Evolutionary conservation across 106 monocot genomes (phyloP), one percentile per base, ranked within the genome.

Genomic region (Dendrobium catenatum): DNA sequence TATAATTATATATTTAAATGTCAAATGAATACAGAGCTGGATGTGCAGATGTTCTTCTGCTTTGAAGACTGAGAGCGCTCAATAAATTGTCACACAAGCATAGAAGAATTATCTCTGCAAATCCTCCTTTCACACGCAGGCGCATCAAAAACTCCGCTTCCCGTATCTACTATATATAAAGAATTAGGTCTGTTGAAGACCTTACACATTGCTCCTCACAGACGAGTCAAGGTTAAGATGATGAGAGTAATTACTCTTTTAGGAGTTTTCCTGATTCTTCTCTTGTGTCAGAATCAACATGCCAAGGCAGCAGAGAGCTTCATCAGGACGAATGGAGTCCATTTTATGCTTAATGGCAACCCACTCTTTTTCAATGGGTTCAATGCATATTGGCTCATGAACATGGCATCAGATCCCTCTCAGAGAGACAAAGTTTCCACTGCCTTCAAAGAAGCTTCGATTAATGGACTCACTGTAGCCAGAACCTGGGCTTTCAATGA

Each of bases 361-460:
- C 92, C 90, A 51, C 92, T 88, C 82, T 88, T 85, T 46, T 85
- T 90, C 37, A 89, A 92, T 73, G 94, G 94, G 47, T 95, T 95
- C 88, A 95, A 95, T 82, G 92, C 94, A 24, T 95, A 95, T 83
- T 95, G 94, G 94, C 81, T 95, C 47, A 95, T 90, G 92, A 47
- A 17, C 44, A 1, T 89, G 55, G 92, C 87, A 41, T 86, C 92
- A 2, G 92, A 92, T 47, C 88, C 92, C 4, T 76, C 90, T 29
- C 88, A 84, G 82, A 92, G 92, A 26, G 37, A 15, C 76, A 95
- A 95, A 68, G 87, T 92, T 40, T 82, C 88, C 41, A 40, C 80
- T 19, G 87, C 92, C 42, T 83, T 95, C 55, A 6, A 76, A 0
- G 46, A 86, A 42, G 90, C 90, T 40, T 80, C 94, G 16, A 56